These are phyloP conservation scores for Cadophora sp. DNA, from an alignment of 2,329 filamentous ascomycete genomes.

Conservation along the genomic window DNA sequence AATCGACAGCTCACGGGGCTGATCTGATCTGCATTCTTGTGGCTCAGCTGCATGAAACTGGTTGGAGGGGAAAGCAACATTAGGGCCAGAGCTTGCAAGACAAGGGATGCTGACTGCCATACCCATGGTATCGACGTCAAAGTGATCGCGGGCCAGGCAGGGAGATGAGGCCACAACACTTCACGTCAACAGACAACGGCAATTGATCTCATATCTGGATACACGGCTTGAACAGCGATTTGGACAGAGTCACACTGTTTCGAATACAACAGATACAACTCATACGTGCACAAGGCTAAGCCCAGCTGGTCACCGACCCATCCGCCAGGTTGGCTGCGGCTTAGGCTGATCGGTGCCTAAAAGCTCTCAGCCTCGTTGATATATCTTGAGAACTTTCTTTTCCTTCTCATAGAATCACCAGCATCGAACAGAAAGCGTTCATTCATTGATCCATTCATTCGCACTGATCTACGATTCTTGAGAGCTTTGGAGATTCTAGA, in stretches of 20 bases:
- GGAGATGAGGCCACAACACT: neutral
- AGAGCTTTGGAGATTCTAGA: neutral
- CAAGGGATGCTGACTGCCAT: neutral
- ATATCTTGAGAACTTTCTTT: neutral
- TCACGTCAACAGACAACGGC: neutral
- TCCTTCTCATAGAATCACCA: neutral
- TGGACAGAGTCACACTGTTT: neutral
- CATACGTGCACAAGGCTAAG: neutral
- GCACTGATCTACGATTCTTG: neutral
- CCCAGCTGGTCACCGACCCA: neutral
- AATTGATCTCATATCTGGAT: no score
- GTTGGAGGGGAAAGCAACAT: neutral
- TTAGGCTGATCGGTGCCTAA: constrained; percentile 12
- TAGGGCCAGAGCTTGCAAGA: neutral
- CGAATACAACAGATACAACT: neutral
- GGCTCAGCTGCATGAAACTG: neutral
- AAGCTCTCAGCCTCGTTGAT: constrained; percentile 10
- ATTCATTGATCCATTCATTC: neutral
- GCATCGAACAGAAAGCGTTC: neutral
- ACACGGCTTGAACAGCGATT: neutral
- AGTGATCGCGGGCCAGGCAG: neutral
- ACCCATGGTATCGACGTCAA: neutral
- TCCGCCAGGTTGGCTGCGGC: neutral
- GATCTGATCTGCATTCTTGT: neutral
- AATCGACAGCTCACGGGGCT: neutral